Evolutionary conservation across 2,329 filamentous ascomycete species (phyloP).

Genomic region (Aspergillus brasiliensis): DNA sequence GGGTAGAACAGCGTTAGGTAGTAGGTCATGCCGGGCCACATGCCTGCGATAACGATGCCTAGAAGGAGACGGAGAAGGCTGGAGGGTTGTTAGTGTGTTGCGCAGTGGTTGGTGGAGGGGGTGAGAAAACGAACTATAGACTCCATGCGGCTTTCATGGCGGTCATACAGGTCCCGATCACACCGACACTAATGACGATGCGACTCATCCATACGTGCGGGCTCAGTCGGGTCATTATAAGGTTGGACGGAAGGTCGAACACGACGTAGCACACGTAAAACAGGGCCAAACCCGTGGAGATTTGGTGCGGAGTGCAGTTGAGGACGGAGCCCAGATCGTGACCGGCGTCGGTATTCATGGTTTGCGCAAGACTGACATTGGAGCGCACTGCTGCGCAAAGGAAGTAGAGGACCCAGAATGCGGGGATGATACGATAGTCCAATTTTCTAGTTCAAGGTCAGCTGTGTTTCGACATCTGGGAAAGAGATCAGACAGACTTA

Average conservation of each 20-base stretch:
- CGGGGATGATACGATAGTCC: conserved; percentile 63
- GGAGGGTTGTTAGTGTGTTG: conserved; percentile 11
- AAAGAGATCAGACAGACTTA: conserved; percentile 24
- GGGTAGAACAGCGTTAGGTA: conserved; percentile 92
- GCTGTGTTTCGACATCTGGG: neutral
- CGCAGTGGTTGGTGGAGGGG: neutral
- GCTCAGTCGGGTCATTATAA: conserved; percentile 82
- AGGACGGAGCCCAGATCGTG: conserved; percentile 78
- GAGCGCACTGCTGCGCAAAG: conserved; percentile 88
- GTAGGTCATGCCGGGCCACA: conserved; percentile 96
- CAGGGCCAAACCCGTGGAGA: conserved; percentile 79
- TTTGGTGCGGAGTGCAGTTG: conserved; percentile 70
- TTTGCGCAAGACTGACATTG: conserved; percentile 91
- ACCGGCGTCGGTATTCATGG: conserved; percentile 73
- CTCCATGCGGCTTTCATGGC: conserved; percentile 83
- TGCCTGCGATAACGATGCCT: conserved; percentile 83
- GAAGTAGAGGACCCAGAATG: conserved; percentile 90
- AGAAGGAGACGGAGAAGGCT: conserved; percentile 77
- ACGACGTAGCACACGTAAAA: conserved; percentile 93
- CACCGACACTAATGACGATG: conserved; percentile 82
- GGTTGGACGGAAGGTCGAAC: conserved; percentile 85
- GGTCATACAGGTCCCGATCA: conserved; percentile 81
- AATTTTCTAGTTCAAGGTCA: conserved; percentile 50
- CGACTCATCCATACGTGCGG: conserved; percentile 90
- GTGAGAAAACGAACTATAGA: conserved; percentile 62